Percentiles rank a stretch among this genome's conserved stretches.
These are phyloP conservation scores for Osmozyma mogii DNA, from an alignment of 805 yeast genomes.

Conservation along the genomic window DNA sequence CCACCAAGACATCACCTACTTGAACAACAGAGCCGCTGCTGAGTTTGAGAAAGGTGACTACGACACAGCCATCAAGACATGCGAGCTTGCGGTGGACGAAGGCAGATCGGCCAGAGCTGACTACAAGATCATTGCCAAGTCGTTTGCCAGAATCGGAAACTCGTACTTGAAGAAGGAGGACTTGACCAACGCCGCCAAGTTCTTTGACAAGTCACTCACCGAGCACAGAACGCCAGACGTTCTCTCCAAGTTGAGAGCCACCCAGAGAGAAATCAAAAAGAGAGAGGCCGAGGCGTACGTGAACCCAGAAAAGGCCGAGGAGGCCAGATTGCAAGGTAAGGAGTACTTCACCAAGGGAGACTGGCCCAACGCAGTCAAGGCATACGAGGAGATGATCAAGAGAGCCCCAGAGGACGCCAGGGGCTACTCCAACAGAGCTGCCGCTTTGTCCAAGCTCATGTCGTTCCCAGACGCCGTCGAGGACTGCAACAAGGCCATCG, in stretches of 20 bases:
- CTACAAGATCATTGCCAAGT: slow-evolving; percentile 84
- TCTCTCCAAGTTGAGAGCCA: slow-evolving; percentile 72
- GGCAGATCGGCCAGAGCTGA: slow-evolving; percentile 90
- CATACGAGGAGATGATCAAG: slow-evolving; percentile 91
- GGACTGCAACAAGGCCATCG: slow-evolving; percentile 88
- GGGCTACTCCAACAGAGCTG: slow-evolving; percentile 97
- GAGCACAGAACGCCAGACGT: slow-evolving; percentile 97
- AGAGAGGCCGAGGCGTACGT: slow-evolving; percentile 72
- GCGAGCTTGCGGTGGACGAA: slow-evolving; percentile 75
- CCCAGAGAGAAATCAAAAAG: slow-evolving; percentile 79
- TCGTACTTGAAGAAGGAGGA: slow-evolving; percentile 70
- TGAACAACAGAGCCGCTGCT: slow-evolving; percentile 97
- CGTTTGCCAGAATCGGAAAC: slow-evolving; percentile 87
- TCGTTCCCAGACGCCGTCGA: slow-evolving; percentile 94
- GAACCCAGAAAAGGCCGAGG: slow-evolving; percentile 90
- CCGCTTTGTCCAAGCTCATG: slow-evolving; percentile 88
- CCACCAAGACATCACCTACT: slow-evolving; percentile 77
- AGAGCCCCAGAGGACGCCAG: slow-evolving; percentile 96
- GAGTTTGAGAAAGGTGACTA: slow-evolving; percentile 93
- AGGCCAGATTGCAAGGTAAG: slow-evolving; percentile 89
- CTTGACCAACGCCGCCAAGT: slow-evolving; percentile 62
- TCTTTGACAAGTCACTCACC: slow-evolving; percentile 83
- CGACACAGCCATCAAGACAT: slow-evolving; percentile 75
- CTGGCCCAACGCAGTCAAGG: slow-evolving; percentile 94
- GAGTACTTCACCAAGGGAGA: slow-evolving; percentile 82